These are phyloP conservation scores for Rhodotorula sp. DNA, from an alignment of 1,284 basidiomycete genomes.

Conservation along the genomic window DNA sequence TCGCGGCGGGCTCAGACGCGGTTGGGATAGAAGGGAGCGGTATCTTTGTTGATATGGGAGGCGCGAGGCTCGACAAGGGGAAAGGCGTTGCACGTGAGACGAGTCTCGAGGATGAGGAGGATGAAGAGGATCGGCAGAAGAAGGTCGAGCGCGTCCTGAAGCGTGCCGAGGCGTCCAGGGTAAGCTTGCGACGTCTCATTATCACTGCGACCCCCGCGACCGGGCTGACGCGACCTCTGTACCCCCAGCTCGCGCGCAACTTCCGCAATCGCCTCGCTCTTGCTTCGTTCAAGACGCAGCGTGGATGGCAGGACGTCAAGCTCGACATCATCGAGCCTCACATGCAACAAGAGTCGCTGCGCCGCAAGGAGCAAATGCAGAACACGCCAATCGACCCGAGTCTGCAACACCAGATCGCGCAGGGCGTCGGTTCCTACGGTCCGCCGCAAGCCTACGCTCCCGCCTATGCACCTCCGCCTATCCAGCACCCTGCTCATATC, in stretches of 20 bases:
- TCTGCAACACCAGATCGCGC: background rate
- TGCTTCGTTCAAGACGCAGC: constrained; percentile 40
- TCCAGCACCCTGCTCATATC: background rate
- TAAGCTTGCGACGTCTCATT: background rate
- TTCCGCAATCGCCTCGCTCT: constrained; percentile 40
- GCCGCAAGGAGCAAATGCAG: constrained; percentile 10
- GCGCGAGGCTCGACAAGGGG: constrained; percentile 7
- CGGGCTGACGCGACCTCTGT: background rate
- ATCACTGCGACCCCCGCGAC: background rate
- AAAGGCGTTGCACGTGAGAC: background rate
- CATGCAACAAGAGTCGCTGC: constrained; percentile 24
- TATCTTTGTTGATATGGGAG: background rate
- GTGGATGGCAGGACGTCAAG: constrained; percentile 37
- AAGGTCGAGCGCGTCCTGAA: constrained; percentile 33
- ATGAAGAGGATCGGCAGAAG: constrained; percentile 6
- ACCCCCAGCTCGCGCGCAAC: constrained; percentile 38
- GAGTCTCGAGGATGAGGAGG: background rate
- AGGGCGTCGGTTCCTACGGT: background rate
- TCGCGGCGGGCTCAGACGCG: too few species aligned
- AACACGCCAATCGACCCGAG: background rate
- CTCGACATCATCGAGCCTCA: constrained; percentile 42
- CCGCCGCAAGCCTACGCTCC: background rate
- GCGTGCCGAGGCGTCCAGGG: constrained; percentile 30
- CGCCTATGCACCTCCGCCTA: background rate
- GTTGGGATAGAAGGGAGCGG: background rate